Evolutionary conservation across 768 basidiomycete genomes (phyloP), one percentile per base, ranked within the genome.

Genomic region (Hirschioporus abietinus): DNA sequence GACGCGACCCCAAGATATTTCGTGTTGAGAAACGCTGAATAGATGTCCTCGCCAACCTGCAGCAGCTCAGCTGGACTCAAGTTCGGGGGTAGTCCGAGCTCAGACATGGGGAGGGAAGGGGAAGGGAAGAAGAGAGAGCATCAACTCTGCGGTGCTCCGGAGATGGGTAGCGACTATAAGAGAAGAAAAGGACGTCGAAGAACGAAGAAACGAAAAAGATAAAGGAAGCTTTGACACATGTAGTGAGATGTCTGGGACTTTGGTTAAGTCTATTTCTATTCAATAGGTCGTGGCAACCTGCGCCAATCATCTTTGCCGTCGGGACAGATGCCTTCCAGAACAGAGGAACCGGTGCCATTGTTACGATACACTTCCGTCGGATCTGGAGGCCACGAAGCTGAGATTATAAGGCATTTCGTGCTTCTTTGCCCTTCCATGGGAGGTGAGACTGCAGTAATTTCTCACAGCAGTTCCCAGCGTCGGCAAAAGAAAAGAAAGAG

Each of bases 1-100:
- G 60, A 61, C 60, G 60, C 60, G 2, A 61, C 60, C 23, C 25
- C 24, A 12, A 61, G 30, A 34, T 61, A 61, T 15, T 61, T 61
- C 15, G 60, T 61, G 18, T 25, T 25, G 24, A 6, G 30, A 61
- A 61, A 34, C 60, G 25, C 60, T 15, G 20, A 15, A 52, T 52
- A 15, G 12, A 52, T 52, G 12, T 15, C 42, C 42, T 52, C 20
- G 42, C 20, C 12, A 12, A 52, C 15, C 42, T 52, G 42, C 42
- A 52, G 20, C 42, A 52, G 42, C 42, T 52, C 42, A 52, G 42
- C 42, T 52, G 42, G 42, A 20, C 42, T 52, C 42, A 52, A 20
- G 42, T 52, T 52, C 42, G 42, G 42, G 42, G 42, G 20, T 15
- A 52, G 20, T 12, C 42, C 42, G 20, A 52, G 42, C 42, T 15